Base-by-base conservation (phyloP, 1,284 basidiomycete species). In the Ceratobasidium papillatum region DNA sequence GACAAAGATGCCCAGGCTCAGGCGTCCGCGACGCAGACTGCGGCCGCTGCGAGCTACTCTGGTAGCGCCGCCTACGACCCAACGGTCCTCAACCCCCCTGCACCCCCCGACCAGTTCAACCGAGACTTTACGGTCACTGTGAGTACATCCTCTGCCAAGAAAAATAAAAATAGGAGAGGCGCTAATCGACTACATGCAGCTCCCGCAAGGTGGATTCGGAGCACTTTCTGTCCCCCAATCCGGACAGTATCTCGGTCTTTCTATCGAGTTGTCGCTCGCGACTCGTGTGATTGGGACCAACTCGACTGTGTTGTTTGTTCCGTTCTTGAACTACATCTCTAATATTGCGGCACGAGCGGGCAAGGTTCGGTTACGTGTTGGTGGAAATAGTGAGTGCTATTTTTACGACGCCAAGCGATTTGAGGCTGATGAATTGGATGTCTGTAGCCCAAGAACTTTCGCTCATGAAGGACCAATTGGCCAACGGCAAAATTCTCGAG, bases 311-410 rank as follows among this genome's bases (percentile, higher is more conserved):
- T 77, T 91, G 22, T 85, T 87, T 72, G 86, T 90, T 0, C 87
- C 89, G 0, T 92, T 94, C 81, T 85, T 94, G 17, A 94, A 94
- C 81, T 86, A 94, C 71, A 86, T 94, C 83, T 84, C 88, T 3
- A 90, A 90, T 76, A 83, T 94, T 45, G 82, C 85, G 75, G 85
- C 88, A 62, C 87, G 91, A 14, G 85, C 84, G 9, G 92, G 92
- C 0, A 79, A 84, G 2, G 84, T 74, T 22, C 66, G 83, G 45
- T 81, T 94, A 19, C 89, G 92, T 56, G 85, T 94, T 2, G 93
- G 92, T 45, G 93, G 92, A 74, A 94, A 94, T 80, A 90, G 1
- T 91, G 93, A 79, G 91, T 92, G 45, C 76, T 1, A 2, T 34
- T 19, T 58, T 36, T 47, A 12, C 12, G 17, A 34, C 17, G 30